Percentiles rank a stretch among this genome's conserved stretches.
Evolutionary conservation across 1,139 yeast genomes (phyloP).

Genomic region (Suhomyces chickasaworum): DNA sequence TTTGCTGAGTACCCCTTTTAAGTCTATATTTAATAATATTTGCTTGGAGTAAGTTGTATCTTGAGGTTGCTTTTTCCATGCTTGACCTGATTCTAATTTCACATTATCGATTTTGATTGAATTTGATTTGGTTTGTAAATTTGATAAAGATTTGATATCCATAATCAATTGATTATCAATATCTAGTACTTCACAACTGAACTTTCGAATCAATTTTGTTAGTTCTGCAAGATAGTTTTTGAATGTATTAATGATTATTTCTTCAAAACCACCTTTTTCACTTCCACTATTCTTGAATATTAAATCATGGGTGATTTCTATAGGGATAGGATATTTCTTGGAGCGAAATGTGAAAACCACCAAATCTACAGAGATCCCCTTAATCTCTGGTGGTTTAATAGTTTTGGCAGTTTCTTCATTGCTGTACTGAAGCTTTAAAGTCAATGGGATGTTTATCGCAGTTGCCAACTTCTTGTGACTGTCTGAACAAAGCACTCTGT

Average conservation of each 20-base stretch:
- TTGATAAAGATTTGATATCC: constrained; percentile 26
- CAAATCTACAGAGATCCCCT: constrained; percentile 22
- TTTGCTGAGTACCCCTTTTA: constrained; percentile 13
- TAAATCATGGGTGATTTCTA: constrained; percentile 23
- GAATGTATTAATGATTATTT: constrained; percentile 22
- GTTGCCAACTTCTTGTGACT: constrained; percentile 4
- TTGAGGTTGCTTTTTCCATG: not conserved
- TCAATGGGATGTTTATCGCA: constrained; percentile 18
- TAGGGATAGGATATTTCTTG: constrained; percentile 27
- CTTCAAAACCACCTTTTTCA: constrained; percentile 22
- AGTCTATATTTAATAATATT: constrained; percentile 14
- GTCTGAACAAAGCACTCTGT: not conserved
- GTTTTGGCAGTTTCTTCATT: constrained; percentile 10
- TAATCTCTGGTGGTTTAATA: constrained; percentile 24
- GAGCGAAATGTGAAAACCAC: constrained; percentile 24
- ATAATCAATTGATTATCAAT: constrained; percentile 20
- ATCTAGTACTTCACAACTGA: constrained; percentile 20
- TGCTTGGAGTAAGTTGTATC: constrained; percentile 7
- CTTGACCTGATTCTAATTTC: constrained; percentile 12
- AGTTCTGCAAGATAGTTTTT: constrained; percentile 20
- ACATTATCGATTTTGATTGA: constrained; percentile 19
- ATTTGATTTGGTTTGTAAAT: constrained; percentile 21
- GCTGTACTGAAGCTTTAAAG: constrained; percentile 12
- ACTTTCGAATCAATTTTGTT: constrained; percentile 14
- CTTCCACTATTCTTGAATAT: constrained; percentile 20